Evolutionary conservation across 2,329 filamentous ascomycete genomes (phyloP).

Genomic region (Penicillium sp.): DNA sequence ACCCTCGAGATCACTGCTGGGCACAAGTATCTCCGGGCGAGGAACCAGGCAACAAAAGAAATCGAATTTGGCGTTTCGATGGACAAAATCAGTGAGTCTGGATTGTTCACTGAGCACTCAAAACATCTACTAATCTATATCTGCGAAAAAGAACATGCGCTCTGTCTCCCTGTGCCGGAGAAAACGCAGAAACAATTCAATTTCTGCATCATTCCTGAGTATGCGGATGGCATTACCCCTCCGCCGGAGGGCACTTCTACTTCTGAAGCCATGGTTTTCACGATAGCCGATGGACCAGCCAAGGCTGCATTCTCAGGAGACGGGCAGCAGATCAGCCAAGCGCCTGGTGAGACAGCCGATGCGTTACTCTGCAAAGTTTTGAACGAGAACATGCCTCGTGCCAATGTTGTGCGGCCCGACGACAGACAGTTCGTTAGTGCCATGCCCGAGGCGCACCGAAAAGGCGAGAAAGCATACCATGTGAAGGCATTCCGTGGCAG

Average conservation of each 20-base stretch:
- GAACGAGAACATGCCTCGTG: constrained; percentile 50
- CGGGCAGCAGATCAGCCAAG: constrained; percentile 46
- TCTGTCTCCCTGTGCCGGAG: constrained; percentile 65
- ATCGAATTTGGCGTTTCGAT: constrained; percentile 57
- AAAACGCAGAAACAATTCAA: constrained; percentile 65
- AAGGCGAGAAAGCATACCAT: constrained; percentile 64
- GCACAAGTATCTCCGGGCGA: constrained; percentile 47
- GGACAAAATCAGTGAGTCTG: constrained; percentile 49
- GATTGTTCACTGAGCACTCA: not conserved
- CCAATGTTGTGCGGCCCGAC: constrained; percentile 55
- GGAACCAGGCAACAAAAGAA: constrained; percentile 52
- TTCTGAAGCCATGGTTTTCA: constrained; percentile 62
- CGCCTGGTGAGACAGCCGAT: constrained; percentile 50
- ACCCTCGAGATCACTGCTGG: constrained; percentile 57
- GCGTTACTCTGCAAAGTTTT: constrained; percentile 47
- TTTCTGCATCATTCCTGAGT: constrained; percentile 60
- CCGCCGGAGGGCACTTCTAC: constrained; percentile 43
- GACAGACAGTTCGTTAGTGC: constrained; percentile 62
- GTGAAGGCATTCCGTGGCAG: constrained; percentile 65
- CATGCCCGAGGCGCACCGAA: constrained; percentile 61
- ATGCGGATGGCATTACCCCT: constrained; percentile 51
- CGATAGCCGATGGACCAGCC: constrained; percentile 55
- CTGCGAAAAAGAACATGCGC: constrained; percentile 50
- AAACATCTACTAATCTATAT: constrained; percentile 8
- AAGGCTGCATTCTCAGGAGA: constrained; percentile 47